Conservation (phyloP, 208 protist species). For the Trypanosoma platydactyli region DNA sequence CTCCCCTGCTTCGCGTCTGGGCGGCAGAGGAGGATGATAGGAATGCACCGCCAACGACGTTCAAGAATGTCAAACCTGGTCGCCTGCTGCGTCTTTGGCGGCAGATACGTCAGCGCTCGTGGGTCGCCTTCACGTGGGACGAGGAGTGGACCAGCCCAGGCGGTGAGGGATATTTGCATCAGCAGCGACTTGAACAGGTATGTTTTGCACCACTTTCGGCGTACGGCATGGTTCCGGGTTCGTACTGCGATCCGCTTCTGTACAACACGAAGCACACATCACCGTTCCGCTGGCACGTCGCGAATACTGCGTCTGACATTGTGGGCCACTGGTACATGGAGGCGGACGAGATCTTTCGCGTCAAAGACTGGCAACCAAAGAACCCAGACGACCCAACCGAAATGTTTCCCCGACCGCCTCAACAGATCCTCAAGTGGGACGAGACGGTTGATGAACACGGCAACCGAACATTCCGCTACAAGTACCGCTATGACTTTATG, state of each 20-base stretch:
- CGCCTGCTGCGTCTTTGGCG: conserved; percentile 79
- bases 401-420: conserved; percentile 88
- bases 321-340: conserved; percentile 92
- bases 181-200: conserved; percentile 88
- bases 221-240: conserved; percentile 89
- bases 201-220: conserved; percentile 87
- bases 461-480: conserved; percentile 90
- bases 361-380: conserved; percentile 91
- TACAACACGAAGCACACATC: conserved; percentile 92
- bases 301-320: conserved; percentile 80
- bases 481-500: conserved; percentile 89
- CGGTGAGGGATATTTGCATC: conserved; percentile 82
- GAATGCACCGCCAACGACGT: conserved; percentile 83
- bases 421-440: conserved; percentile 85
- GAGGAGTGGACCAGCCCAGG: conserved; percentile 81
- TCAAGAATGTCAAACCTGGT: conserved; percentile 89
- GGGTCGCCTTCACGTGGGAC: conserved; percentile 84
- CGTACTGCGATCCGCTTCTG: conserved; percentile 88
- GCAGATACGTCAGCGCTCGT: conserved; percentile 84
- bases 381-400: conserved; percentile 86
- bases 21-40: conserved; percentile 83
- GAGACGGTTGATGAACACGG: conserved; percentile 89
- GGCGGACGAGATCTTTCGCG: conserved; percentile 82
- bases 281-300: conserved; percentile 88
- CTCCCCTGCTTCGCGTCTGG: conserved; percentile 77